A percentile compares a stretch with the other conserved stretches of the same genome.
Evolutionary conservation across 345 rosid genomes (phyloP).

Genomic region (Eucalyptus regnans): DNA sequence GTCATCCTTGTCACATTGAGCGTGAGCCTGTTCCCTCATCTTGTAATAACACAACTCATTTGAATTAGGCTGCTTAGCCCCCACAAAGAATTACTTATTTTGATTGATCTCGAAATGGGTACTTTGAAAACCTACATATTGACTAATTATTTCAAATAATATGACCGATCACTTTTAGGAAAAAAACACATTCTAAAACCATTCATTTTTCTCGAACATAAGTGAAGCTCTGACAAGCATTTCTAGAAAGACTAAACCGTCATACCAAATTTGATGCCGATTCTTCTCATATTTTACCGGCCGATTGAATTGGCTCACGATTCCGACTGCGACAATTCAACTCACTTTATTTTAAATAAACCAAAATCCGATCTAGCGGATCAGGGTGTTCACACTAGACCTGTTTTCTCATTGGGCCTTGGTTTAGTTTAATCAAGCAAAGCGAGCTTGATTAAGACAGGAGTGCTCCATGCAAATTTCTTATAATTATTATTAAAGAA

Average conservation of each 20-base stretch:
- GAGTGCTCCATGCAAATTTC: not conserved
- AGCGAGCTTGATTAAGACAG: not conserved
- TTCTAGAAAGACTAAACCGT: not conserved
- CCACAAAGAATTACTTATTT: not conserved
- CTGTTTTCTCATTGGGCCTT: not conserved
- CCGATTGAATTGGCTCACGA: not conserved
- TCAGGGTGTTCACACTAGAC: not conserved
- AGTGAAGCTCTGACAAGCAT: accelerated
- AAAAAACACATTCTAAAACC: not conserved
- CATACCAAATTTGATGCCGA: not conserved
- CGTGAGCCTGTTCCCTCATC: not conserved
- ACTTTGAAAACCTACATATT: too few species aligned
- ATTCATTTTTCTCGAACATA: not conserved
- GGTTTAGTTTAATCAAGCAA: not conserved
- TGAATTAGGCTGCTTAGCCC: not conserved
- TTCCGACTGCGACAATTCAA: not conserved
- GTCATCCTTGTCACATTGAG: not conserved
- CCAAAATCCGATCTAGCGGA: not conserved
- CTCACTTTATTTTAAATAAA: not conserved
- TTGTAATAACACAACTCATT: not conserved
- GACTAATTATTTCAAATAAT: not conserved
- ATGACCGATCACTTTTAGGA: not conserved
- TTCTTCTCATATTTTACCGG: not conserved
- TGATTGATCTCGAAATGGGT: not conserved
- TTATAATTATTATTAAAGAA: not conserved